phyloP scores from a whole-genome alignment of 352 stramenopile genomes.

The Peronospora destructor region DNA sequence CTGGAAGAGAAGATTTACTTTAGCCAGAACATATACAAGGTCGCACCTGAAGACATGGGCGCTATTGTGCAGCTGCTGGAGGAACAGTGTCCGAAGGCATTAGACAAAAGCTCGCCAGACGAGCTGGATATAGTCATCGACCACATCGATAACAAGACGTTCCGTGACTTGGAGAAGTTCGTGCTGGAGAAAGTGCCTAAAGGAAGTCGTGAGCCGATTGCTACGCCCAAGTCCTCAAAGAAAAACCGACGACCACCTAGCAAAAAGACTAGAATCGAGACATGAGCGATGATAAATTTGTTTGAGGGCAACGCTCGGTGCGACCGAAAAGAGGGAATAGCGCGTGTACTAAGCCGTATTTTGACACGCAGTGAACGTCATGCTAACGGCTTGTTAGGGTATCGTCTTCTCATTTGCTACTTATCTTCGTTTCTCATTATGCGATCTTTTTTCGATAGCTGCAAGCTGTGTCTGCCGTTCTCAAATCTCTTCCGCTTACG shows the following conservation, averaged over 20 bases:
- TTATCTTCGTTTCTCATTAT: constrained; percentile 11
- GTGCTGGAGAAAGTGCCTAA: constrained; percentile 68
- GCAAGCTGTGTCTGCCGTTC: constrained; percentile 46
- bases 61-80: constrained; percentile 77
- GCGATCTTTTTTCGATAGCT: constrained; percentile 48
- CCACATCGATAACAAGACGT: constrained; percentile 83
- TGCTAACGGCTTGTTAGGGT: constrained; percentile 10
- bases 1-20: constrained; percentile 82
- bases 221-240: constrained; percentile 55
- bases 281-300: constrained; percentile 21
- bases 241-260: constrained; percentile 43
- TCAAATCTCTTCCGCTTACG: not conserved
- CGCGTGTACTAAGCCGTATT: constrained; percentile 25
- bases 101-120: constrained; percentile 83
- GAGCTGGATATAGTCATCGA: constrained; percentile 87
- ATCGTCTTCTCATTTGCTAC: constrained; percentile 8
- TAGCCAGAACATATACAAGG: constrained; percentile 87
- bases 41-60: constrained; percentile 62
- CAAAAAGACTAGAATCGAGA: constrained; percentile 63
- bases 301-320: constrained; percentile 10
- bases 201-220: constrained; percentile 50
- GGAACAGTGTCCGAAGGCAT: constrained; percentile 75
- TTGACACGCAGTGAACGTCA: constrained; percentile 13
- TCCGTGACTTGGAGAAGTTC: constrained; percentile 79
- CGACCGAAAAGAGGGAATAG: constrained; percentile 11